Evolutionary conservation across 2,329 filamentous ascomycete genomes (phyloP).

Genomic region (Sporothrix humicola): DNA sequence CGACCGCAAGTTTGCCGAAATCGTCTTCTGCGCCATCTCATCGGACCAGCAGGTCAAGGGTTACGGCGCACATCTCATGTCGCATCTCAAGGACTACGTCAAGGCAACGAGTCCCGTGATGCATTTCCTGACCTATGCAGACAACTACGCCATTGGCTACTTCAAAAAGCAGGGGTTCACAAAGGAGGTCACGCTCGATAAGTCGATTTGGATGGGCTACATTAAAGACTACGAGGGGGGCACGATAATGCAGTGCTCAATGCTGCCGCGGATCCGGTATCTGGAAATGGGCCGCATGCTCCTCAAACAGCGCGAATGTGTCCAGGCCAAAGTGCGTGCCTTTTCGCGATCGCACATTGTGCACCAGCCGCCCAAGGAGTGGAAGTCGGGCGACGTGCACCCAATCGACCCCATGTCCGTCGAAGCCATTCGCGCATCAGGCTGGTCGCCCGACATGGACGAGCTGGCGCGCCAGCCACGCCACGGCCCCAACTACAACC

Average conservation of each 20-base stretch:
- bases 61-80: conserved; percentile 97
- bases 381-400: conserved; percentile 66
- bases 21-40: conserved; percentile 97
- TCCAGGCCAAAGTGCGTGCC: conserved; percentile 91
- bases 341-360: conserved; percentile 88
- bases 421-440: conserved; percentile 85
- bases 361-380: conserved; percentile 82
- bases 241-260: conserved; percentile 98
- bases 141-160: conserved; percentile 98
- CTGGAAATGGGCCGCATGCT: conserved; percentile 92
- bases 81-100: conserved; percentile 96
- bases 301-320: conserved; percentile 94
- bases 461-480: conserved; percentile 92
- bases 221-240: conserved; percentile 99
- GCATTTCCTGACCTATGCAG: conserved; percentile 98
- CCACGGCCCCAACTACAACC: conserved; percentile 95
- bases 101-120: conserved; percentile 96
- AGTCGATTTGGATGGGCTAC: conserved; percentile 96
- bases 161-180: conserved; percentile 99
- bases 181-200: conserved; percentile 93
- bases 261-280: conserved; percentile 94
- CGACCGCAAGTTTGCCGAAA: conserved; percentile 90
- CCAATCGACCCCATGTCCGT: conserved; percentile 86
- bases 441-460: conserved; percentile 98
- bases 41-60: conserved; percentile 99